Evolutionary conservation across 1,139 yeast genomes (phyloP).

Genomic region (Debaryomyces psychrophilus): DNA sequence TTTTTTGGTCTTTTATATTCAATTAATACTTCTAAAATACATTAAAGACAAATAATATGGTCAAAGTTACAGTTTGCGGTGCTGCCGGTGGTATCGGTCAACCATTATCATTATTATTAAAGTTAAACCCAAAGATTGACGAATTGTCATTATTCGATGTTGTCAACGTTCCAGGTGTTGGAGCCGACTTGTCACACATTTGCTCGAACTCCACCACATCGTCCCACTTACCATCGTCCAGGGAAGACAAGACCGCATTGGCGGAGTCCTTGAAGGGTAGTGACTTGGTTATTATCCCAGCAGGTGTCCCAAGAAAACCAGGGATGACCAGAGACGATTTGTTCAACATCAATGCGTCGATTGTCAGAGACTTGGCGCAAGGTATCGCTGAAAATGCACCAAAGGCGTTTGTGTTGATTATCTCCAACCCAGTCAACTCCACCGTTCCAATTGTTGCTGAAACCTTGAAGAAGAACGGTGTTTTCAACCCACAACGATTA

Average conservation of each 20-base stretch:
- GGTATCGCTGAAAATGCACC: constrained; percentile 88
- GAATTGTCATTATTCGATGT: constrained; percentile 88
- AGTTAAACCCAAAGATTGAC: constrained; percentile 83
- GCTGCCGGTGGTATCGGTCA: constrained; percentile 99
- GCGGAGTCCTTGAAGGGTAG: constrained; percentile 75
- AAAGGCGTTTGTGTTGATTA: constrained; percentile 82
- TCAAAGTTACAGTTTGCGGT: constrained; percentile 86
- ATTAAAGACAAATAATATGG: constrained; percentile 27
- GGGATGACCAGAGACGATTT: constrained; percentile 99
- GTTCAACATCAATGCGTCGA: constrained; percentile 96
- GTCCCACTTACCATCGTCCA: constrained; percentile 73
- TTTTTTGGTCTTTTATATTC: constrained; percentile 3
- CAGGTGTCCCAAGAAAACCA: constrained; percentile 99
- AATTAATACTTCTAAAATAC: neutral
- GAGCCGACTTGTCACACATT: constrained; percentile 92
- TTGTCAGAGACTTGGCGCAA: constrained; percentile 88
- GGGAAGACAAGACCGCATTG: constrained; percentile 76
- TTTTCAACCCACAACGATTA: constrained; percentile 86
- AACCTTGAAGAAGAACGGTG: constrained; percentile 83
- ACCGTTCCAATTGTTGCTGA: constrained; percentile 98
- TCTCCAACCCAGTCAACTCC: constrained; percentile 97
- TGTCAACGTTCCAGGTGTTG: constrained; percentile 95
- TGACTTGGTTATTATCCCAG: constrained; percentile 92
- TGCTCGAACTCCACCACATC: constrained; percentile 85
- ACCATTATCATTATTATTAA: constrained; percentile 88